Evolutionary conservation across 2,329 filamentous ascomycete genomes (phyloP).

Genomic region (Domatiomyces catenatus): DNA sequence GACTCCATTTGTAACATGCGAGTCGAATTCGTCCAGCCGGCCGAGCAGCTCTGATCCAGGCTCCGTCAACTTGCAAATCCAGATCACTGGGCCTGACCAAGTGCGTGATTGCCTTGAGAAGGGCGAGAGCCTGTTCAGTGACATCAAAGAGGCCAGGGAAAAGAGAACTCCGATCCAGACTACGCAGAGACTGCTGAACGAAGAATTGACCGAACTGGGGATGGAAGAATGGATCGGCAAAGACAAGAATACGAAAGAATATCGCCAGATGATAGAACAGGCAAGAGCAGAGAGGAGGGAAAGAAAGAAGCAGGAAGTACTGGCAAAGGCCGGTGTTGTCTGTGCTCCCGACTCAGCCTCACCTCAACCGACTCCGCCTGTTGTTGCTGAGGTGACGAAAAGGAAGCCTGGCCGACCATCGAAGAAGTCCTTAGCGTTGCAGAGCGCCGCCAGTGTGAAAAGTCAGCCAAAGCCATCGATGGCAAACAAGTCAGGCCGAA

Average conservation of each 20-base stretch:
- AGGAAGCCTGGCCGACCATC: background rate
- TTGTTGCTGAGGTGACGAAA: background rate
- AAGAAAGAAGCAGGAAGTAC: constrained; percentile 4
- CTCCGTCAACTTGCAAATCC: background rate
- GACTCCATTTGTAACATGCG: background rate
- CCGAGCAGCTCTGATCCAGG: background rate
- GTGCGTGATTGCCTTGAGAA: background rate
- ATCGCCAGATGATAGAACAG: constrained; percentile 4
- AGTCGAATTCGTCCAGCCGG: background rate
- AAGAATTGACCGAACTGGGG: constrained; percentile 8
- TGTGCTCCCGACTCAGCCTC: background rate
- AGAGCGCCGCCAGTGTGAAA: background rate
- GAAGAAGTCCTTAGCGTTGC: background rate
- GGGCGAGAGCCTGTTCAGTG: background rate
- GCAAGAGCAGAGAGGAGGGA: constrained; percentile 8
- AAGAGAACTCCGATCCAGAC: constrained; percentile 3
- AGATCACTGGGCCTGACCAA: background rate
- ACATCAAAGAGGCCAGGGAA: constrained; percentile 1
- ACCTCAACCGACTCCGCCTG: background rate
- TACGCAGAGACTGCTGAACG: constrained; percentile 4
- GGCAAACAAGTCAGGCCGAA: background rate
- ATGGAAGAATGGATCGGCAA: constrained; percentile 11
- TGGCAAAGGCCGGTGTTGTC: constrained; percentile 3
- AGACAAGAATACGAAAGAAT: constrained; percentile 8
- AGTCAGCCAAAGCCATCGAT: background rate